Base-by-base conservation (phyloP, 441 rosid genomes). In the Erodium trifolium region DNA sequence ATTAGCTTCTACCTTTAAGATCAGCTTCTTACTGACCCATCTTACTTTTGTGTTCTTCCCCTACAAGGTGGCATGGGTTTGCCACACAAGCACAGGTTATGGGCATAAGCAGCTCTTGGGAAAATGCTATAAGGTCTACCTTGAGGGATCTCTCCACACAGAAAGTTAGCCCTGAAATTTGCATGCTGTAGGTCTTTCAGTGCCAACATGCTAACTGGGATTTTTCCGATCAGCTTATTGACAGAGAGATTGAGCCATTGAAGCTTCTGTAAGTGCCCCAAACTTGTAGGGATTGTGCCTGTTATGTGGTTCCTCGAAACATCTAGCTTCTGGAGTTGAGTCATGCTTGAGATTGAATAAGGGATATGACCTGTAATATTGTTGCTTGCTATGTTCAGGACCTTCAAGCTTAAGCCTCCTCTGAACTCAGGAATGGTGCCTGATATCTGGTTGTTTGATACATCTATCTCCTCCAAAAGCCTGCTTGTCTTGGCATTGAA, bases 141-240 rank as follows among this genome's bases (percentile, higher is more conserved):
- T 76, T 91, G 99, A 10, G 99, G 99, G 66, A 93, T 93, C 80
- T 78, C 81, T 68, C 99, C 99, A 41, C 99, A 93, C 43, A 93
- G 79, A 78, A 78, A 81, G 77, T 93, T 93, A 41, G 88, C 91
- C 70, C 96, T 88, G 85, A 93, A 93, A 77, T 79, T 91, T 62
- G 76, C 99, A 82, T 93, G 95, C 67, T 69, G 81, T 66, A 91
- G n/a, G 5, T 73, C 68, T 69, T 72, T 66, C 68, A 89, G 71
- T 41, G 84, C 86, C 79, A 86, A 77, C 66, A 93, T 83, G 82
- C 80, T 89, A 27, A 68, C 74, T 12, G 99, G 99, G 77, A 93
- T 88, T 73, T 73, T 82, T 34, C 99, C 97, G 3, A 87, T 70
- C 71, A 93, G 78, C 35, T 71, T 72, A 70, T 93, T 93, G 73